Base-by-base conservation (phyloP, 352 stramenopile species). In the Globisporangium spinosum region DNA sequence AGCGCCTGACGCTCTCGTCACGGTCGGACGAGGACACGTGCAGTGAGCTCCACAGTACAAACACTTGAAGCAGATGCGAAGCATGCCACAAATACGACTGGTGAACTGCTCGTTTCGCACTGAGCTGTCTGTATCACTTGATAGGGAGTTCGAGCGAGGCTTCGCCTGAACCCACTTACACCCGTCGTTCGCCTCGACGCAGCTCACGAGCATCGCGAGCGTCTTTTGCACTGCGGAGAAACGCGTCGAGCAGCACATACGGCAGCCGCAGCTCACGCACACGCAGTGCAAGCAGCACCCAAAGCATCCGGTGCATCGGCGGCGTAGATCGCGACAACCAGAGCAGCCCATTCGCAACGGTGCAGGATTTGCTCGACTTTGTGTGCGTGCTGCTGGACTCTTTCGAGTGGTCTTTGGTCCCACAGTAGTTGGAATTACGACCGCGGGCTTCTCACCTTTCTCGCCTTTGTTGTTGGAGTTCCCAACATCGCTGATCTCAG, bases 221-320 rank as follows among this genome's bases (percentile, higher is more conserved):
- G 80, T 80, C 67, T 90, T 90, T 62, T 90, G 83, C 15, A 91
- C 83, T 0, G 75, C 79, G 0, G 77, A 65, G 34, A 77, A 71
- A 4, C 78, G 77, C 32, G 79, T 86, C 5, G 81, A 88, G 55
- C 81, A 85, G 73, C 85, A 93, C 78, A 91, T 85, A n/a, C 83
- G 78, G 43, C 85, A 93, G 12, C 78, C 77, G 61, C 85, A 93
- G 35, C 75, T 79, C 40, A 89, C 70, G 68, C 85, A 93, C 17
- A 85, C 76, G 22, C 85, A 93, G 69, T 93, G 85, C 23, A 89
- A 67, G 55, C 80, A 90, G 63, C 85, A 93, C 1, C 79, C 80
- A 7, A 70, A 78, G 60, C 85, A 93, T 8, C 78, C 78, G 0
- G 82, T 89, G 45, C 85, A 93, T 27, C 83, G 79, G 8, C 83